Evolutionary conservation across 1,284 basidiomycete genomes (phyloP).

Genomic region (Irpex sp.): DNA sequence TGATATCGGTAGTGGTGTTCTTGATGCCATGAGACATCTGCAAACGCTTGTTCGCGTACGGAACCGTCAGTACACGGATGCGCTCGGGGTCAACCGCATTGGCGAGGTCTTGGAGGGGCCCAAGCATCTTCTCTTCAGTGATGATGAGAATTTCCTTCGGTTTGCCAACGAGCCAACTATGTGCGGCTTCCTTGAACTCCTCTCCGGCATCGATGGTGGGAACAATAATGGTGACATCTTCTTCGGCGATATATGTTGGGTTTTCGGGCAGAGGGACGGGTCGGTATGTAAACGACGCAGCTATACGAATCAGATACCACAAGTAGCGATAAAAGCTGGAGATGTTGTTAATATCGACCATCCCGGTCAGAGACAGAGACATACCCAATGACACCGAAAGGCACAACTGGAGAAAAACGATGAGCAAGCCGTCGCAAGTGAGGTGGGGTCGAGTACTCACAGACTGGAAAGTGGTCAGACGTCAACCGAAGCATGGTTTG

Average conservation of each 20-base stretch:
- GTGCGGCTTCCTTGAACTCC: constrained; percentile 90
- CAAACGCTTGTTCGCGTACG: constrained; percentile 88
- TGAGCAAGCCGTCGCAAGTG: constrained; percentile 7
- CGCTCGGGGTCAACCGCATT: constrained; percentile 78
- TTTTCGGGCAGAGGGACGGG: constrained; percentile 85
- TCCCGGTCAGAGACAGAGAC: constrained; percentile 19
- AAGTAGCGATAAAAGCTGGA: constrained; percentile 83
- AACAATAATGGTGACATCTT: constrained; percentile 94
- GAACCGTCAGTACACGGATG: constrained; percentile 86
- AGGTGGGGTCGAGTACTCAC: constrained; percentile 25
- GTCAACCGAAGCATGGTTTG: constrained; percentile 36
- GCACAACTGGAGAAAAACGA: constrained; percentile 58
- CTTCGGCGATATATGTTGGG: constrained; percentile 83
- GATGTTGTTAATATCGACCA: constrained; percentile 11
- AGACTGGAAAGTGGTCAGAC: constrained; percentile 38
- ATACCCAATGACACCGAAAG: constrained; percentile 88
- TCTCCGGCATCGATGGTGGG: constrained; percentile 94
- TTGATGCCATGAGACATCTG: constrained; percentile 93
- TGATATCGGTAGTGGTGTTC: constrained; percentile 87
- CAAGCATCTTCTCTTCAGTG: constrained; percentile 88
- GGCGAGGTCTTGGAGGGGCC: constrained; percentile 82
- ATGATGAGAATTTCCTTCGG: constrained; percentile 93
- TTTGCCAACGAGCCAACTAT: constrained; percentile 85
- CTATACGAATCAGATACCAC: constrained; percentile 83
- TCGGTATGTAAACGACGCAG: constrained; percentile 73